Evolutionary conservation across 108 stramenopile species (phyloP).

Genomic region (Pseudonitzschia pungens): DNA sequence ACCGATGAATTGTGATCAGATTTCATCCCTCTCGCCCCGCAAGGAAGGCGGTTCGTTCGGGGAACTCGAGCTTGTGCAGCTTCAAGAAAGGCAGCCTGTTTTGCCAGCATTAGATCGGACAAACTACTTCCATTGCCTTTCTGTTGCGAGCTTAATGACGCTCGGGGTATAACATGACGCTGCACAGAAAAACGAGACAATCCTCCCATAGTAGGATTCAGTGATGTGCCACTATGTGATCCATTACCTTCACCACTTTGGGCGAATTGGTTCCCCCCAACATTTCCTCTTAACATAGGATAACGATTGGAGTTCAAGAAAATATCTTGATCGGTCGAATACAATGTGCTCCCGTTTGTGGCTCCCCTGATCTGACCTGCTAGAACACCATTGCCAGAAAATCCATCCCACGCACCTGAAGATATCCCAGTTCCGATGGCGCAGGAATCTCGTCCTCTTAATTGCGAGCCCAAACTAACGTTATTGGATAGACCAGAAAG

Average conservation of each 20-base stretch:
- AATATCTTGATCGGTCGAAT: constrained; percentile 9
- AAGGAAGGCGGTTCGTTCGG: constrained; percentile 44
- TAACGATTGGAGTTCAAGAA: background rate
- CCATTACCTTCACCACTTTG: background rate
- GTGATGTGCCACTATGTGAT: background rate
- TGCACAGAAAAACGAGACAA: background rate
- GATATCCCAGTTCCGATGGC: background rate
- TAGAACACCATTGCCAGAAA: background rate
- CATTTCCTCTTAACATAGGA: background rate
- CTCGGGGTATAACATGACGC: background rate
- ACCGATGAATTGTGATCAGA: constrained; percentile 75
- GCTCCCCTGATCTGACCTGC: background rate
- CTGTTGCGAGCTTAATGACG: background rate
- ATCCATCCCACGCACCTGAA: background rate
- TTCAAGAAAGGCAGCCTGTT: constrained; percentile 14
- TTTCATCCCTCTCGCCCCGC: constrained; percentile 76
- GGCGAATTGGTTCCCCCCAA: background rate
- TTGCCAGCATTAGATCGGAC: constrained; percentile 10
- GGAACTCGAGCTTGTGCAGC: background rate
- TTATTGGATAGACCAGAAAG: background rate
- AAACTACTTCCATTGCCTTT: background rate
- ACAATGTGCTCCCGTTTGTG: background rate
- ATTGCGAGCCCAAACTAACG: background rate
- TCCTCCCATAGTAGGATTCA: background rate
- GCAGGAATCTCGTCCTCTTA: background rate